phyloP scores from a whole-genome alignment of 352 stramenopile species.

The Phytophthora palmivora region DNA sequence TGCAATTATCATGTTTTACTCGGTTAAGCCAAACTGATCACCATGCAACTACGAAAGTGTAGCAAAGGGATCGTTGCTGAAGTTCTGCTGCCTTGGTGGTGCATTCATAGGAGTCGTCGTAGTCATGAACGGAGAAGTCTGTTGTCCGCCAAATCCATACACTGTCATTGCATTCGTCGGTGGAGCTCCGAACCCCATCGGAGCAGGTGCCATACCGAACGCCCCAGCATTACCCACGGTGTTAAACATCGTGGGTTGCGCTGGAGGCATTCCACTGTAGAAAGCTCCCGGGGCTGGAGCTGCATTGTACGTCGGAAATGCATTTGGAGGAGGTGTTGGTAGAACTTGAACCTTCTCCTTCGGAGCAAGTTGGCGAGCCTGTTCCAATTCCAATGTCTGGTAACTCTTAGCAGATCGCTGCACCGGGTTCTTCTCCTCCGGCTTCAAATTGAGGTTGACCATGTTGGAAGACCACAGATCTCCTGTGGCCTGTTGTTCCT shows the following conservation, averaged over 20 bases:
- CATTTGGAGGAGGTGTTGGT: constrained; percentile 40
- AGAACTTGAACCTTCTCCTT: constrained; percentile 75
- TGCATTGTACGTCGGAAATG: constrained; percentile 37
- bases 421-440: constrained; percentile 56
- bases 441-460: constrained; percentile 79
- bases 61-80: constrained; percentile 60
- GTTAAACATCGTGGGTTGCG: constrained; percentile 50
- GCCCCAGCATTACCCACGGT: constrained; percentile 28
- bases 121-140: constrained; percentile 56
- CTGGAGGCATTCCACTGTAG: constrained; percentile 37
- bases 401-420: constrained; percentile 55
- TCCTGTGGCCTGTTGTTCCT: constrained; percentile 39
- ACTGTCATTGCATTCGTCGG: constrained; percentile 22
- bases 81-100: constrained; percentile 36
- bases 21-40: not conserved
- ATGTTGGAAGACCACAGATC: constrained; percentile 81
- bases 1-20: not conserved
- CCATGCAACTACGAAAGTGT: constrained; percentile 57
- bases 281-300: constrained; percentile 21
- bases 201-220: constrained; percentile 33
- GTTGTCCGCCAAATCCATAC: constrained; percentile 33
- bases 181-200: constrained; percentile 27
- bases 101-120: constrained; percentile 27
- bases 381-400: constrained; percentile 80
- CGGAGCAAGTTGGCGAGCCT: constrained; percentile 63